Base-by-base conservation (phyloP, 2,329 filamentous ascomycete species). In the Incumbomyces lentus region DNA sequence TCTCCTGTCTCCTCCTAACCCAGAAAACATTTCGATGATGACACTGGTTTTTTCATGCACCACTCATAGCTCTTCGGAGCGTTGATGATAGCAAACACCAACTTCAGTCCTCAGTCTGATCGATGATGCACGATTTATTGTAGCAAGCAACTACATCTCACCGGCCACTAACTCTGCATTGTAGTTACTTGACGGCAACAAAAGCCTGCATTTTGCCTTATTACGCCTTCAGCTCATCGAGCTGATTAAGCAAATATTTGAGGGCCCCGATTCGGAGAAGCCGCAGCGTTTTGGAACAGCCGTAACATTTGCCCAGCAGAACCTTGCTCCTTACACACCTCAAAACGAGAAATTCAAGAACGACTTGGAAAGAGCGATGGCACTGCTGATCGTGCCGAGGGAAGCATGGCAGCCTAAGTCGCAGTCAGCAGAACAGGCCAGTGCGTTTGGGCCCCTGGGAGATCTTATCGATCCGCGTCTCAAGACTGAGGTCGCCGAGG, bases 21-120 rank as follows among this genome's bases (percentile, higher is more conserved):
- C 49, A 6, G 33, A 4, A 35, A 35, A 35, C 12, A 6, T 70
- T 78, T 75, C 77, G 68, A 89, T 92, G 92, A 98, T 98, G 95
- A 95, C 74, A 86, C 74, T 76, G 35, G 33, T 75, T 84, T 75
- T 89, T 81, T 94, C 90, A 98, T 98, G 92, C 92, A 98, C 92
- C 92, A 98, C 92, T 88, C 92, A 87, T 92, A 96, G 74, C 74
- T 76, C 79, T 81, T 78, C 73, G 74, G 79, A 80, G 81, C 78
- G 69, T 79, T 92, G 92, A 93, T 93, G 90, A 96, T 76, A 79
- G 81, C 82, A 73, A 76, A 70, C 71, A 73, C 70, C 81, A 10
- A 40, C 40, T 84, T 85, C 81, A 86, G 79, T 85, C 79, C 78
- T 85, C 79, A 84, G 78, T 82, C 88, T 92, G 86, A 93, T 73